These are phyloP conservation scores for Apiospora sp. DNA, from an alignment of 2,329 filamentous ascomycete genomes.

Conservation along the genomic window DNA sequence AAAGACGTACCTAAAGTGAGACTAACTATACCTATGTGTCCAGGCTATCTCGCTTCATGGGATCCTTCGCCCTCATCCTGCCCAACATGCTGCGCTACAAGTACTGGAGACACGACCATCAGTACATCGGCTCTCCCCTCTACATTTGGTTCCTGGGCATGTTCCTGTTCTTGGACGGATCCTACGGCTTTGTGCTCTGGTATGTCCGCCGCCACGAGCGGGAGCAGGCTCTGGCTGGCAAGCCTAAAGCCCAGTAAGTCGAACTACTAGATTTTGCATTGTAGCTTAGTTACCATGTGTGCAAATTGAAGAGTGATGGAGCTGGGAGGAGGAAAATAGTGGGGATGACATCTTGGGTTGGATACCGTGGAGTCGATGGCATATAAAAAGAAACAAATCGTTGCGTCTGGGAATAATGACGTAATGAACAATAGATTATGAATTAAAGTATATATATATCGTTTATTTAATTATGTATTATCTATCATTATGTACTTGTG, in stretches of 20 bases:
- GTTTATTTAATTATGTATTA: too few relatives aligned
- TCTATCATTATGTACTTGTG: too few relatives aligned
- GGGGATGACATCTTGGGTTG: too few relatives aligned
- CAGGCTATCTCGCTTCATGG: slow-evolving; percentile 17
- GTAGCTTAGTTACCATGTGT: too few relatives aligned
- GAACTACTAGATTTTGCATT: neutral
- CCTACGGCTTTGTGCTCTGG: slow-evolving; percentile 12
- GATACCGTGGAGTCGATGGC: too few relatives aligned
- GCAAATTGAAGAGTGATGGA: too few relatives aligned
- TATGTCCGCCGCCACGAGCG: slow-evolving; percentile 9
- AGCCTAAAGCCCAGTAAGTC: neutral
- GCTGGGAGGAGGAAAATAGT: too few relatives aligned
- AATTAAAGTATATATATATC: too few relatives aligned
- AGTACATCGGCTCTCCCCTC: slow-evolving; percentile 15
- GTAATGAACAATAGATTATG: too few relatives aligned
- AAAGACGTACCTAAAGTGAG: too few relatives aligned
- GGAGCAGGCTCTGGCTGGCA: neutral
- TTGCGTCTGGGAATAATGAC: too few relatives aligned
- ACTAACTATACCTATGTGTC: neutral
- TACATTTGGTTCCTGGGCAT: slow-evolving; percentile 10
- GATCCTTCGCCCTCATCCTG: slow-evolving; percentile 7
- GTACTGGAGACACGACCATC: slow-evolving; percentile 12
- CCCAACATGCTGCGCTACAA: slow-evolving; percentile 18
- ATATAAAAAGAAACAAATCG: too few relatives aligned
- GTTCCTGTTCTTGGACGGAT: slow-evolving; percentile 8